Evolutionary conservation across 805 yeast genomes (phyloP).

Genomic region (Priceomyces fermenticarens): DNA sequence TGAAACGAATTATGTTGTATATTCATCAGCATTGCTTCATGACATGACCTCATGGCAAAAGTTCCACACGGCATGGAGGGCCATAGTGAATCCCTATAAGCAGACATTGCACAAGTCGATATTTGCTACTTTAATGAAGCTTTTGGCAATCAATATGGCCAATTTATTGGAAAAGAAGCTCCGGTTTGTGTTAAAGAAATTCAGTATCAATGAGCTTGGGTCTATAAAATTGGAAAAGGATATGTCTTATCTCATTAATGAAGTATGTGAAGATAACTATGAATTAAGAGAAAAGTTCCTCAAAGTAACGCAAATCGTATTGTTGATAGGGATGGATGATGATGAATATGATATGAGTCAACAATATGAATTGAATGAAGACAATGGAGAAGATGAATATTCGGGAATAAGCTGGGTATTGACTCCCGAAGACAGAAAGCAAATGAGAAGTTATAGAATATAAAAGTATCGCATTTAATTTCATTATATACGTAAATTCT

Average conservation of each 20-base stretch:
- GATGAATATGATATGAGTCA: constrained; percentile 42
- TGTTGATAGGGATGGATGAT: constrained; percentile 80
- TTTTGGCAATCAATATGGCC: constrained; percentile 55
- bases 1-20: constrained; percentile 29
- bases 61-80: constrained; percentile 65
- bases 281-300: constrained; percentile 73
- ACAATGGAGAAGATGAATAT: constrained; percentile 31
- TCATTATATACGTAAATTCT: not conserved
- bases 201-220: constrained; percentile 72
- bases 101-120: constrained; percentile 52
- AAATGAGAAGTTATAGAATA: constrained; percentile 57
- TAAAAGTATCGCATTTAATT: constrained; percentile 14
- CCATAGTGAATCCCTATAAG: constrained; percentile 61
- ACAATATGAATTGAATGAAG: constrained; percentile 37
- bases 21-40: constrained; percentile 24
- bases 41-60: constrained; percentile 35
- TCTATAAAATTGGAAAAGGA: constrained; percentile 82
- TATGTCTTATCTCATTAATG: constrained; percentile 67
- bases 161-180: constrained; percentile 61
- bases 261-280: constrained; percentile 70
- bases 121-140: constrained; percentile 46
- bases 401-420: constrained; percentile 64
- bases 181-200: constrained; percentile 59
- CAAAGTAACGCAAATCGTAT: constrained; percentile 78
- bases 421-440: constrained; percentile 69